A percentile compares a stretch with the other conserved stretches of the same genome.
These are phyloP conservation scores for Leucosporidium scottii DNA, from an alignment of 768 basidiomycete genomes.

Conservation along the genomic window DNA sequence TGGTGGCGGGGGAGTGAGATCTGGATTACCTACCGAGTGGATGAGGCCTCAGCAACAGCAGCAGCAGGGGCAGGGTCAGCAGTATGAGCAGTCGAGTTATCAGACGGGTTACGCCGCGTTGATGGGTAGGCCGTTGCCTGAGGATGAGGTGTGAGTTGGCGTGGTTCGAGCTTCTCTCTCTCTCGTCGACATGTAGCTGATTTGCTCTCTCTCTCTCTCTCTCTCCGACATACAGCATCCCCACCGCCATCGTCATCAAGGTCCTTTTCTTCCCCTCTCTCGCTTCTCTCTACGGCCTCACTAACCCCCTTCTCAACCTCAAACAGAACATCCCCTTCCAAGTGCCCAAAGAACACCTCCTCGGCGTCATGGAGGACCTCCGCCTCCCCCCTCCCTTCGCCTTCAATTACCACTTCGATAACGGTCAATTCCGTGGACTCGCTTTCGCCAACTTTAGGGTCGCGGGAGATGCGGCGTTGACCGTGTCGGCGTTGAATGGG, in stretches of 20 bases:
- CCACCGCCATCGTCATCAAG: conserved; percentile 98
- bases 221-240: conserved; percentile 50
- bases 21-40: neutral
- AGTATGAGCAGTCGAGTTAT: conserved; percentile 1
- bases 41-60: neutral
- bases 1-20: neutral
- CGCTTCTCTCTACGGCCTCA: too few species aligned
- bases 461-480: conserved; percentile 82
- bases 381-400: conserved; percentile 95
- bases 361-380: conserved; percentile 73
- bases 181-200: neutral
- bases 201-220: too few species aligned
- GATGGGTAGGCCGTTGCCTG: neutral
- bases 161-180: neutral
- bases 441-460: conserved; percentile 98
- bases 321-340: conserved; percentile 90
- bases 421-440: conserved; percentile 68
- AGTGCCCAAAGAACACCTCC: conserved; percentile 89
- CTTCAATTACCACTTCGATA: conserved; percentile 79
- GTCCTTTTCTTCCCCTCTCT: too few species aligned
- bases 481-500: conserved; percentile 90
- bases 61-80: neutral
- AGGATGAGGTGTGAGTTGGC: conserved; percentile 5
- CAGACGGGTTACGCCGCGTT: neutral
- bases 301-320: too few species aligned